These are phyloP conservation scores for Ceratocystis ficicola DNA, from an alignment of 2,329 filamentous ascomycete genomes.

Conservation along the genomic window DNA sequence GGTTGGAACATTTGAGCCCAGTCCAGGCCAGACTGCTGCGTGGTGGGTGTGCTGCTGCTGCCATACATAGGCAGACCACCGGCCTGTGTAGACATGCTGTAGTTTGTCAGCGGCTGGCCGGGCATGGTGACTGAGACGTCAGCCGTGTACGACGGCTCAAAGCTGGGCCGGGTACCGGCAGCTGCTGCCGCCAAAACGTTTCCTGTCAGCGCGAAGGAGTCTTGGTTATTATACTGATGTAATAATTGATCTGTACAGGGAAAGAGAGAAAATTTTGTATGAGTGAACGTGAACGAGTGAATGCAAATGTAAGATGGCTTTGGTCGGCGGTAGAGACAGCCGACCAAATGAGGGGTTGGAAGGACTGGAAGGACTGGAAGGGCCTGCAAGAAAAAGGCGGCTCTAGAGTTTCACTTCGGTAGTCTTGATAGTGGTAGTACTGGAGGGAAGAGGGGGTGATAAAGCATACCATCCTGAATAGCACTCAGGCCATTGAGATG, in stretches of 20 bases:
- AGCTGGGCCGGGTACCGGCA: slow-evolving; percentile 33
- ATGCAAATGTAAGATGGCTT: slow-evolving; percentile 32
- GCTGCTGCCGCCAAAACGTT: slow-evolving; percentile 41
- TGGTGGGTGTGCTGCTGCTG: slow-evolving; percentile 45
- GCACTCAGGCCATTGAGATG: slow-evolving; percentile 50
- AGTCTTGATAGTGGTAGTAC: slow-evolving; percentile 38
- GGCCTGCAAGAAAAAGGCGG: slow-evolving; percentile 34
- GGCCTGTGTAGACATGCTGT: slow-evolving; percentile 48
- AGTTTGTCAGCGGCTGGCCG: slow-evolving; percentile 51
- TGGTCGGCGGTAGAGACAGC: slow-evolving; percentile 37
- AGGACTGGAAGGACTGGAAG: too few relatives aligned
- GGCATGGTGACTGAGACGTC: slow-evolving; percentile 51
- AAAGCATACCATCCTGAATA: slow-evolving; percentile 45
- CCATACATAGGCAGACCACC: slow-evolving; percentile 50
- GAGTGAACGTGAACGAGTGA: slow-evolving; percentile 28
- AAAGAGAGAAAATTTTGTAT: neutral
- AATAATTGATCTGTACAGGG: slow-evolving; percentile 10
- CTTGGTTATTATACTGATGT: slow-evolving; percentile 12
- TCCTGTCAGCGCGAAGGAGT: slow-evolving; percentile 25
- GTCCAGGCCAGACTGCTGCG: slow-evolving; percentile 54
- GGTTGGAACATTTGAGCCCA: slow-evolving; percentile 70
- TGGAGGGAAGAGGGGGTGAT: slow-evolving; percentile 31
- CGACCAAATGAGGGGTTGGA: too few relatives aligned
- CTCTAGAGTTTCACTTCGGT: slow-evolving; percentile 45
- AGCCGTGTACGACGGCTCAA: slow-evolving; percentile 45